Base-by-base conservation (phyloP, 805 yeast genomes). In the Cyberlindnera xylosilytica region DNA sequence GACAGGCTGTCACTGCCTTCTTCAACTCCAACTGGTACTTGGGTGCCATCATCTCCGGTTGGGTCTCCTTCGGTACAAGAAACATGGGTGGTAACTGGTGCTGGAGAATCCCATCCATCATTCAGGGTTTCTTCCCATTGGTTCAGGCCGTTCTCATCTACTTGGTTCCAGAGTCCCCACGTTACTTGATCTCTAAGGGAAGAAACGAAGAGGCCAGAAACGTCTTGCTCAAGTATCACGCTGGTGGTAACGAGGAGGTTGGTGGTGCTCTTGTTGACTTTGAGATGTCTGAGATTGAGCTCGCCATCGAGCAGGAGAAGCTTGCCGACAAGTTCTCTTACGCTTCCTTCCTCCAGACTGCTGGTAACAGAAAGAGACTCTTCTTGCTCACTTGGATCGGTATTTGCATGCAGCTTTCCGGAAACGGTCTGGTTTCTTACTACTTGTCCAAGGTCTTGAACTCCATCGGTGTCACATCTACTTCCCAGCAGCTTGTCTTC, bases 21-120 rank as follows among this genome's bases (percentile, higher is more conserved):
- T 76, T 67, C 61, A 76, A 76, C 56, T 66, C 71, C 17, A 68
- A 70, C 46, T 74, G 78, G 79, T 74, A 72, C 50, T 52, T 73
- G 29, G 81, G 81, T 35, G 77, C 78, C n/a, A 54, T 74, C 42
- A 56, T 76, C 36, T 75, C 80, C 7, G 74, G 77, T 20, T 71
- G 77, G 74, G 66, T 69, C 38, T 65, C 77, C 3, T 74, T 64
- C 49, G 81, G 79, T 53, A 64, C 76, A 15, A 58, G 60, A 46
- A 49, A 49, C 41, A 27, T 58, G 29, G 39, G 42, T 19, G 34
- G 52, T 34, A 54, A 62, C 29, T 69, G 70, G 66, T 62, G 70
- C 20, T 78, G 82, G 82, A 73, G 78, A 61, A 62, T 77, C 41
- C 83, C 83, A 30, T 66, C 78, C 11, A 66, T 66, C 38, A 45